Evolutionary conservation across 345 rosid genomes (phyloP).

Genomic region (Eucalyptus albens): DNA sequence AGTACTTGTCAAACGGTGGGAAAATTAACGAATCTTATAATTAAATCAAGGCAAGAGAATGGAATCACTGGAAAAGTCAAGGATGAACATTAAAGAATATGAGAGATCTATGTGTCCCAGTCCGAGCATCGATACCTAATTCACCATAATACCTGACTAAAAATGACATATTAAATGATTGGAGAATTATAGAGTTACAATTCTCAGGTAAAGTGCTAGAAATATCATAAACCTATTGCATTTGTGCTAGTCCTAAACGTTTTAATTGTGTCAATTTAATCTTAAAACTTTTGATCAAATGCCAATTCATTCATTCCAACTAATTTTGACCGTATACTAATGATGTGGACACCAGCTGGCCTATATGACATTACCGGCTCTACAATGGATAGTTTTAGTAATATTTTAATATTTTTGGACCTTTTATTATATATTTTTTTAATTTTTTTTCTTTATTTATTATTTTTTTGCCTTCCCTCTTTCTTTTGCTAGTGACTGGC

Average conservation of each 20-base stretch:
- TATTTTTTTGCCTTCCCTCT: no score
- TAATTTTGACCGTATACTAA: rapidly evolving
- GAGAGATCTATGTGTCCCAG: background rate
- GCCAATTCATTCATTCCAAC: background rate
- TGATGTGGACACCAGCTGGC: background rate
- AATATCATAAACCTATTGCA: rapidly evolving
- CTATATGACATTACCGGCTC: no score
- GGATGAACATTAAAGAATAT: background rate
- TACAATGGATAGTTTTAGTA: no score
- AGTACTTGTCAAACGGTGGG: background rate
- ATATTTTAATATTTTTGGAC: no score
- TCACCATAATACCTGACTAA: rapidly evolving
- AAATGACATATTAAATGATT: background rate
- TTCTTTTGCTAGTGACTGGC: background rate
- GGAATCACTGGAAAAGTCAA: background rate
- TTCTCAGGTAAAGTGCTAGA: rapidly evolving
- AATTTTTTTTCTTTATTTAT: no score
- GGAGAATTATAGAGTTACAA: background rate
- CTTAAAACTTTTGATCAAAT: no score
- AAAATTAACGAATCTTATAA: background rate
- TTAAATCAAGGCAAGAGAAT: background rate
- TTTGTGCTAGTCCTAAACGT: rapidly evolving
- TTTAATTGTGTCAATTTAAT: no score
- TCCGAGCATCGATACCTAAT: background rate
- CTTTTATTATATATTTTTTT: no score